Conservation (phyloP, 805 yeast genomes). For the Candida palmyrensis region DNA sequence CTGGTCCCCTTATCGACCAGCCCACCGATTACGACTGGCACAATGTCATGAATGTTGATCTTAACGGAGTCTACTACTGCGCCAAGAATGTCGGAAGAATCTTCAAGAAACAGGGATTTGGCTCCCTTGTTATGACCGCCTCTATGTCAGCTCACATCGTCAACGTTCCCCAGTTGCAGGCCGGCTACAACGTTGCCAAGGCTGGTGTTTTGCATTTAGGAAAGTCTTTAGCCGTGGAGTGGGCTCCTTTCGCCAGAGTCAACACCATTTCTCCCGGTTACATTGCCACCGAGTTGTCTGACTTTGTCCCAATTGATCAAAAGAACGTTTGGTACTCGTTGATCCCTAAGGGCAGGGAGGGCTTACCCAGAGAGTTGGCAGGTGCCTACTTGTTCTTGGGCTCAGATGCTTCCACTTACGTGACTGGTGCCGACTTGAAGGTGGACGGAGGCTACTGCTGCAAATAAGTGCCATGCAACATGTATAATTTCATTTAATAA, state of each 20-base stretch:
- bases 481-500: too few species aligned
- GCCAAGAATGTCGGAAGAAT: slow-evolving; percentile 69
- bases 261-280: slow-evolving; percentile 86
- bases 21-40: slow-evolving; percentile 57
- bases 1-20: slow-evolving; percentile 35
- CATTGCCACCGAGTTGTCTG: slow-evolving; percentile 62
- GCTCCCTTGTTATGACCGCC: slow-evolving; percentile 80
- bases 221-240: slow-evolving; percentile 78
- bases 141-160: slow-evolving; percentile 88
- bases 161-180: slow-evolving; percentile 82
- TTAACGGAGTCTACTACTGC: slow-evolving; percentile 77
- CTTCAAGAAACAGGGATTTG: slow-evolving; percentile 68
- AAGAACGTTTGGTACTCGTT: slow-evolving; percentile 36
- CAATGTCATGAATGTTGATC: slow-evolving; percentile 66
- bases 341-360: slow-evolving; percentile 75
- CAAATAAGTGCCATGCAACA: not conserved
- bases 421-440: slow-evolving; percentile 71
- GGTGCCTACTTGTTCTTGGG: slow-evolving; percentile 81
- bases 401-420: slow-evolving; percentile 72
- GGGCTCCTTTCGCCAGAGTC: slow-evolving; percentile 82
- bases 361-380: slow-evolving; percentile 63
- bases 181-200: slow-evolving; percentile 82
- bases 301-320: slow-evolving; percentile 31
- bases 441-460: slow-evolving; percentile 75
- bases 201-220: slow-evolving; percentile 78